phyloP scores from a whole-genome alignment of 73 alveolate genomes.

The Symbiodinium natans region DNA sequence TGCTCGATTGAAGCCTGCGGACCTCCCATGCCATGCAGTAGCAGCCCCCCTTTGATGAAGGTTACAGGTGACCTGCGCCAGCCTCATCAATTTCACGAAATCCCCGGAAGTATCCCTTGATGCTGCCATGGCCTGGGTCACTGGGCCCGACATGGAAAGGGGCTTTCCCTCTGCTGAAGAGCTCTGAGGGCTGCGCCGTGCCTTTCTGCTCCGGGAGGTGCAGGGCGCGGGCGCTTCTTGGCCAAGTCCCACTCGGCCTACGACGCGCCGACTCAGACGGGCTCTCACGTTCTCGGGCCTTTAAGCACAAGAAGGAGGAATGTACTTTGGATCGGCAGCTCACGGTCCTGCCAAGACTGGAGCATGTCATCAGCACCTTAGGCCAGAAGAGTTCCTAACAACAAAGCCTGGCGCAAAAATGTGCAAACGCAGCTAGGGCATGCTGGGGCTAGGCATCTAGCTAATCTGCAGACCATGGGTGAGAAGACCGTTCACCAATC shows the following conservation, averaged over 20 bases:
- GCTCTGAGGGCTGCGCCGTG: not conserved
- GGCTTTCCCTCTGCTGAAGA: no score
- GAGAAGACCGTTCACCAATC: slow-evolving; percentile 37
- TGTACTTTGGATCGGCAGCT: no score
- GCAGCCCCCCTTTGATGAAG: no score
- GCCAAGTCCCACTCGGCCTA: slow-evolving; percentile 91
- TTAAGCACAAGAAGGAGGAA: no score
- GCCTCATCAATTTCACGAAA: slow-evolving; percentile 70
- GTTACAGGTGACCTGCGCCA: not conserved
- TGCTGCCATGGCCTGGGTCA: slow-evolving; percentile 62
- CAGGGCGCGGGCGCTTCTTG: slow-evolving; percentile 66
- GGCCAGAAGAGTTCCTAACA: no score
- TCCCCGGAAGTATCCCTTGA: slow-evolving; percentile 71
- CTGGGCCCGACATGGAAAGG: not conserved
- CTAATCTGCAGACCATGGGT: slow-evolving; percentile 46
- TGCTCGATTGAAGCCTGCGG: slow-evolving; percentile 55
- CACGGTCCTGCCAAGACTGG: slow-evolving; percentile 40
- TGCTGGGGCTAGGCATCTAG: not conserved
- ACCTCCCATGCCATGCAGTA: no score
- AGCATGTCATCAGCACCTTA: slow-evolving; percentile 60
- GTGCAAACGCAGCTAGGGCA: no score
- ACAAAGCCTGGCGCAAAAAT: no score
- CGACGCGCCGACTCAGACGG: no score
- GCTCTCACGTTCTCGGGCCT: no score
- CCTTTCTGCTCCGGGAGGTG: slow-evolving; percentile 87